Conservation (phyloP, 1,284 basidiomycete genomes). For the Sanghuangporus sanghuang region DNA sequence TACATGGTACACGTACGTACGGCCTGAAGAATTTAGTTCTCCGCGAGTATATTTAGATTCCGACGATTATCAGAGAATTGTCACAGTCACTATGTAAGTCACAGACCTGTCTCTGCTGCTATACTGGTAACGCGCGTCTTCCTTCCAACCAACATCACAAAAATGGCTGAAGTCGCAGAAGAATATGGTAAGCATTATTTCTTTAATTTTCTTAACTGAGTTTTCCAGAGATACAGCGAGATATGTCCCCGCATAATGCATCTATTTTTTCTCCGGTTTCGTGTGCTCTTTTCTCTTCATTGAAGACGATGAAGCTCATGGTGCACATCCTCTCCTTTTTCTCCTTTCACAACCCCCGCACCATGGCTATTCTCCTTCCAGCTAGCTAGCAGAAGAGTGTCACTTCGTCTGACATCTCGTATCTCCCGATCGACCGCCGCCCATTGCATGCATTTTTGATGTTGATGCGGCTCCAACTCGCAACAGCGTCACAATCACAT, state of each 20-base stretch:
- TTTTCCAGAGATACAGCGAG: not conserved
- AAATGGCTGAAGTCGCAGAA: conserved; percentile 21
- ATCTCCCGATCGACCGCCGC: conserved; percentile 12
- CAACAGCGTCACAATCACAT: not conserved
- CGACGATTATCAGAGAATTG: not conserved
- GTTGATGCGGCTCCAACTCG: conserved; percentile 13
- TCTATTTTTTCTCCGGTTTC: conserved; percentile 12
- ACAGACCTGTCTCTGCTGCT: not conserved
- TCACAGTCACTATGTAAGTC: not conserved
- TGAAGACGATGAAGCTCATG: conserved; percentile 20
- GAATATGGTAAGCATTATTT: conserved; percentile 19
- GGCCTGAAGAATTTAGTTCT: too few species aligned
- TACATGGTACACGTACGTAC: too few species aligned
- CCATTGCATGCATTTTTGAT: conserved; percentile 11
- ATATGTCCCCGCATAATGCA: conserved; percentile 3
- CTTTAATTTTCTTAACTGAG: not conserved
- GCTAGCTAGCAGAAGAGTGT: conserved; percentile 21
- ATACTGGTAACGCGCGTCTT: too few species aligned
- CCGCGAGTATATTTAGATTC: too few species aligned
- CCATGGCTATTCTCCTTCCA: conserved; percentile 17
- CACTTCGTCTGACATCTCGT: conserved; percentile 6
- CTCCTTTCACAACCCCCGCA: conserved; percentile 5
- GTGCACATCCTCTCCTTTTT: conserved; percentile 16
- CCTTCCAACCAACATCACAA: not conserved
- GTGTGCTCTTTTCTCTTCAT: conserved; percentile 2